Evolutionary conservation across 495 filamentous ascomycete genomes (phyloP), one percentile per base, ranked within the genome.

Genomic region (Lichina pygmaea): DNA sequence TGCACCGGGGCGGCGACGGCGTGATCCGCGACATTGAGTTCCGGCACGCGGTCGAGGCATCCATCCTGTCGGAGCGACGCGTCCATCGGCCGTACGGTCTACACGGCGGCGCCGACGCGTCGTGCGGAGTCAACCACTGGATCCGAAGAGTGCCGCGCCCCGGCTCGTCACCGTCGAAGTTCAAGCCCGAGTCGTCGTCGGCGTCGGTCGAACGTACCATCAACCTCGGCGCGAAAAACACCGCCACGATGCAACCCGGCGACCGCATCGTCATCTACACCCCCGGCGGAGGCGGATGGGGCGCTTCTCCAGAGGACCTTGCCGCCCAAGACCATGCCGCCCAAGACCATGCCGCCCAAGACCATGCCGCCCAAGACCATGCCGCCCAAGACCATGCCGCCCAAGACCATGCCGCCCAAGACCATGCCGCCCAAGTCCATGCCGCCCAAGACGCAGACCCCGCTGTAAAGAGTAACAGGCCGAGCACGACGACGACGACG

Each of bases 1-100:
- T 73, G 57, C 77, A 93, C 54, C 66, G 60, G 0, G 89, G 89
- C 31, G 89, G 89, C 3, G 78, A 94, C 45, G 89, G 89, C 38
- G 86, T 97, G 33, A 63, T 93, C 2, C 66, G 89, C 2, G 89
- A 97, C 51, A 93, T 97, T 45, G 89, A 97, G 61, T 93, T 97
- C 62, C 68, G 86, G 15, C 75, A 84, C 17, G 78, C 82, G 0
- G 71, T 94, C 49, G 80, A 93, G 55, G 81, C 81, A 12, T 84
- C 77, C 6, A 94, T 97, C 48, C 58, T 97, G 37, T 81, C 75
- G 45, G 89, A 97, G 62, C 62, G 89, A 30, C 63, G 89, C 12
- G 83, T 93, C 0, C 84, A 84, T 53, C 68, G 72, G 30, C 89
- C 89, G 7, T 97, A 93, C 53, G 89, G 89, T 0, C 64, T 94